Conservation (phyloP, 192 early-diverging fungal species). For the Coemansia sp. region DNA sequence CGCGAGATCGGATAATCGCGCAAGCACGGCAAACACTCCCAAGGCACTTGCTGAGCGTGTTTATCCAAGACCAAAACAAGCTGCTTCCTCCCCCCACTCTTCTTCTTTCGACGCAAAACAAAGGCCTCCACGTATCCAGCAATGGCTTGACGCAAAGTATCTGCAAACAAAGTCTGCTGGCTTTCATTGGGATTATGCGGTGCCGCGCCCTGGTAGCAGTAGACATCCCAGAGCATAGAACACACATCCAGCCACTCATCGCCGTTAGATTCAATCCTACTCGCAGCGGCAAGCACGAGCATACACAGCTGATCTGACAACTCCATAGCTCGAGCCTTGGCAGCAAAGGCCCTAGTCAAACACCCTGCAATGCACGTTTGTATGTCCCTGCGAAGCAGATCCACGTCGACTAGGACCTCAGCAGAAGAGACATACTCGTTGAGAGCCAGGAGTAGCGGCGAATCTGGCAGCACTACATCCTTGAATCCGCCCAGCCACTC, state of each 20-base stretch:
- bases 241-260: conserved; percentile 49
- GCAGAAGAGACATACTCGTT: neutral
- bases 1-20: conserved; percentile 76
- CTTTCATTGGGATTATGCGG: conserved; percentile 28
- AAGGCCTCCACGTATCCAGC: conserved; percentile 61
- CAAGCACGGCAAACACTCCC: conserved; percentile 84
- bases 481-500: conserved; percentile 90
- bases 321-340: conserved; percentile 27
- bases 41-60: conserved; percentile 81
- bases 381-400: conserved; percentile 8
- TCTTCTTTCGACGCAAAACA: conserved; percentile 34
- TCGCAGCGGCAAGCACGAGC: conserved; percentile 56
- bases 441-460: neutral
- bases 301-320: conserved; percentile 47
- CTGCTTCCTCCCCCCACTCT: conserved; percentile 50
- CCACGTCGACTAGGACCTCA: neutral
- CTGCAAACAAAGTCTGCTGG: conserved; percentile 63
- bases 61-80: conserved; percentile 87
- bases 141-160: conserved; percentile 64
- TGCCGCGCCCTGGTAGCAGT: conserved; percentile 65
- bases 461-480: conserved; percentile 18
- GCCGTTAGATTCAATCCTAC: conserved; percentile 18
- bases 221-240: conserved; percentile 45
- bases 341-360: conserved; percentile 20
- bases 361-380: conserved; percentile 18